These are phyloP conservation scores for Paecilomyces sp. DNA, from an alignment of 2,329 filamentous ascomycete genomes.

Conservation along the genomic window DNA sequence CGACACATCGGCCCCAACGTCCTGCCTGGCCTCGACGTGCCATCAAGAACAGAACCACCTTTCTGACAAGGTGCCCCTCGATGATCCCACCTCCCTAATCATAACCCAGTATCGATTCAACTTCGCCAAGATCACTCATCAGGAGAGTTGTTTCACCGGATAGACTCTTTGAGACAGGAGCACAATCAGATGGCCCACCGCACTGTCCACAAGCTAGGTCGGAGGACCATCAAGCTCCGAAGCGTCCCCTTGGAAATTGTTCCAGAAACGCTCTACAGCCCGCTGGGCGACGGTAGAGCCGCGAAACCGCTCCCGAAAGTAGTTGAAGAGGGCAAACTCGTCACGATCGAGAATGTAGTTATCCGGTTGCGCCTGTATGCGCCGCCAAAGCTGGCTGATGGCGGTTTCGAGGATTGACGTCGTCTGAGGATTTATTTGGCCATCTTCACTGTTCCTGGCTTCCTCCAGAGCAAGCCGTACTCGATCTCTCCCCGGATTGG, in stretches of 20 bases:
- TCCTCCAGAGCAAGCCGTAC: constrained; percentile 66
- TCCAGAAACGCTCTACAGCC: constrained; percentile 53
- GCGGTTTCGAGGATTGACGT: constrained; percentile 59
- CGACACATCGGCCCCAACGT: not conserved
- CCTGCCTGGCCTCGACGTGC: not conserved
- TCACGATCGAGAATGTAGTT: constrained; percentile 67
- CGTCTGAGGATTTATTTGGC: constrained; percentile 55
- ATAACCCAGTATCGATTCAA: not conserved
- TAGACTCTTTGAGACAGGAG: not conserved
- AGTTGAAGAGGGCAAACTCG: constrained; percentile 85
- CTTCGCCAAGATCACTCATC: not conserved
- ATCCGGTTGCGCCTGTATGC: constrained; percentile 55
- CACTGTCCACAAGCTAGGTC: constrained; percentile 1
- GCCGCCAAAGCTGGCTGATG: constrained; percentile 59
- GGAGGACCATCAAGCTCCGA: constrained; percentile 16
- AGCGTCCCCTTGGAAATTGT: constrained; percentile 26
- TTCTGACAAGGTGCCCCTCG: not conserved
- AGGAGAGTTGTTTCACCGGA: not conserved
- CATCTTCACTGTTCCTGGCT: constrained; percentile 65
- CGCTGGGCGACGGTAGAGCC: constrained; percentile 44
- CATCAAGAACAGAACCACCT: not conserved
- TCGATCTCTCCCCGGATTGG: constrained; percentile 27
- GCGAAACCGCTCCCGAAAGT: constrained; percentile 62
- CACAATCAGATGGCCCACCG: not conserved
- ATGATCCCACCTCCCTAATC: not conserved